Conservation (phyloP, 1,139 yeast genomes). For the Saccharomyces hybrid region DNA sequence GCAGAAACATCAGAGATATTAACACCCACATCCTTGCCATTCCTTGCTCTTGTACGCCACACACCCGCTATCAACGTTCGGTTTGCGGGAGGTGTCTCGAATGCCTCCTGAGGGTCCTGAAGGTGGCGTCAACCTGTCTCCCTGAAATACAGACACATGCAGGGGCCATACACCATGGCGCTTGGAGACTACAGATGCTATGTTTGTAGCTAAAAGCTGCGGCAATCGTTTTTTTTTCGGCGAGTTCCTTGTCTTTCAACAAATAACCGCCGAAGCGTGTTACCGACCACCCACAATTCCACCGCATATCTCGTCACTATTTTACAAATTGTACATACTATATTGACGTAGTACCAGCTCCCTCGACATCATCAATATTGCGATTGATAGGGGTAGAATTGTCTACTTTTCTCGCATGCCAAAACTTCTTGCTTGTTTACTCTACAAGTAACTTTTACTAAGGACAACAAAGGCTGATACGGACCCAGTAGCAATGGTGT, state of each 20-base stretch:
- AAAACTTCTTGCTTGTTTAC: not conserved
- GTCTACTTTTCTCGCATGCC: not conserved
- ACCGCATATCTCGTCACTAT: not conserved
- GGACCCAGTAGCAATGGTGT: not conserved
- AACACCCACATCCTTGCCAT: not conserved
- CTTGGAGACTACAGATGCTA: not conserved
- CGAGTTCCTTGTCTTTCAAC: not conserved
- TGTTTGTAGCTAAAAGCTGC: not conserved
- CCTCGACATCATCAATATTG: not conserved
- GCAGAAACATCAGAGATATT: not conserved
- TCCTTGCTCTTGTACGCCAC: not conserved
- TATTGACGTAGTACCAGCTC: not conserved
- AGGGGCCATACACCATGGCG: not conserved
- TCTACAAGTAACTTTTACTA: not conserved
- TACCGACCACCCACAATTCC: not conserved
- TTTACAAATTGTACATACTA: not conserved
- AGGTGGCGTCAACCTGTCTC: not conserved
- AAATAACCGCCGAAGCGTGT: not conserved
- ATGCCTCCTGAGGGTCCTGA: not conserved
- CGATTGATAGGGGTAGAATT: not conserved
- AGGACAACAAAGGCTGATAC: not conserved
- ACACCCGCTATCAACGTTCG: not conserved
- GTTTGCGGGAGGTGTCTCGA: not conserved
- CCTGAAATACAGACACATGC: not conserved
- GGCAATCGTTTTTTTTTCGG: not conserved